These are phyloP conservation scores for Botrytis hyacinthi DNA, from an alignment of 2,329 filamentous ascomycete species.

Conservation along the genomic window DNA sequence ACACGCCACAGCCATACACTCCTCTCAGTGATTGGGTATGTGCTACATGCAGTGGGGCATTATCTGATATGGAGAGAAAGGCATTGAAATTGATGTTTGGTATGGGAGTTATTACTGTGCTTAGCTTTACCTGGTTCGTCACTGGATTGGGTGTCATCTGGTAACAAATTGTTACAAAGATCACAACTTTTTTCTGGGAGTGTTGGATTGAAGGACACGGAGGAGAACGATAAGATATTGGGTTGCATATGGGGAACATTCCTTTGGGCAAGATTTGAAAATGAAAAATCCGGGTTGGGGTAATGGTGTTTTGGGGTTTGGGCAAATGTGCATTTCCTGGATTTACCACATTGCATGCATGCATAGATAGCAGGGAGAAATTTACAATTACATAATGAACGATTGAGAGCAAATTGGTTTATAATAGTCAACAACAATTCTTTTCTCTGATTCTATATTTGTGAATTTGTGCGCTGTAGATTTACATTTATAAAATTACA, in stretches of 20 bases:
- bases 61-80: constrained; percentile 47
- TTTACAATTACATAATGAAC: constrained; percentile 20
- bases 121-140: constrained; percentile 65
- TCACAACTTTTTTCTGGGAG: background rate
- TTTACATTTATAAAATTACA: background rate
- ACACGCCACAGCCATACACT: constrained; percentile 52
- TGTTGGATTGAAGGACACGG: constrained; percentile 10
- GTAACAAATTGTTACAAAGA: constrained; percentile 27
- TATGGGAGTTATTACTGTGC: constrained; percentile 55
- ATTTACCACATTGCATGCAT: constrained; percentile 17
- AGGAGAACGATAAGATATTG: constrained; percentile 2
- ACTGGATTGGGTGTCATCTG: constrained; percentile 44
- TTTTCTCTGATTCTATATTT: background rate
- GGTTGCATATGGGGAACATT: constrained; percentile 12
- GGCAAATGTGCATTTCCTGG: constrained; percentile 17
- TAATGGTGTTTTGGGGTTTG: constrained; percentile 27
- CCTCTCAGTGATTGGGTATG: constrained; percentile 54
- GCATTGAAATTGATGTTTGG: constrained; percentile 51
- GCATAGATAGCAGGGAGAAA: constrained; percentile 30
- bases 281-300: constrained; percentile 19
- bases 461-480: background rate
- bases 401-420: constrained; percentile 2
- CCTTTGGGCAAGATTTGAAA: constrained; percentile 16
- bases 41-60: constrained; percentile 54
- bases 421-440: background rate